Evolutionary conservation across 805 yeast genomes (phyloP).

Genomic region (Limtongozyma cylindracea): DNA sequence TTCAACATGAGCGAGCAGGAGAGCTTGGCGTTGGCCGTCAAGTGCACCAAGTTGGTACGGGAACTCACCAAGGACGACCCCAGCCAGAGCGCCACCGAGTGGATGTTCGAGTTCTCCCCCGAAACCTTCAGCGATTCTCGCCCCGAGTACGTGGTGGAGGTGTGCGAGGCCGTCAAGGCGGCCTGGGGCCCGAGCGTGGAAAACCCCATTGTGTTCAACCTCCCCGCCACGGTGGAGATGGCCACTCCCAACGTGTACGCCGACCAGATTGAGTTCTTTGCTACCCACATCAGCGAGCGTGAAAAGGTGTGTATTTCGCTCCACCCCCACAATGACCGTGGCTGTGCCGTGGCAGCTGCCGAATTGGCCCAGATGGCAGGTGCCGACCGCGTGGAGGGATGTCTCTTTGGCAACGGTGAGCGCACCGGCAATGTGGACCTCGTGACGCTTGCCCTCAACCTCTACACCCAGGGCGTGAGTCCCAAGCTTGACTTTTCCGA

Average conservation of each 20-base stretch:
- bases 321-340: slow-evolving; percentile 71
- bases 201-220: slow-evolving; percentile 49
- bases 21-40: slow-evolving; percentile 32
- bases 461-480: slow-evolving; percentile 55
- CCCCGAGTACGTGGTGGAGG: slow-evolving; percentile 30
- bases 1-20: slow-evolving; percentile 37
- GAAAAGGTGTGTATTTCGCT: slow-evolving; percentile 51
- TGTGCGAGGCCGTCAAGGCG: slow-evolving; percentile 50
- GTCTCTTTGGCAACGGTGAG: slow-evolving; percentile 70
- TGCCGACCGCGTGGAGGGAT: slow-evolving; percentile 75
- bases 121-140: slow-evolving; percentile 57
- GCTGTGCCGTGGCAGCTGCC: slow-evolving; percentile 77
- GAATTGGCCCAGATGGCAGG: slow-evolving; percentile 68
- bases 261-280: slow-evolving; percentile 60
- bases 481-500: slow-evolving; percentile 55
- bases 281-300: slow-evolving; percentile 33
- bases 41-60: slow-evolving; percentile 35
- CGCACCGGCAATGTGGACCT: slow-evolving; percentile 73
- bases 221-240: slow-evolving; percentile 75
- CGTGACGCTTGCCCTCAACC: slow-evolving; percentile 51
- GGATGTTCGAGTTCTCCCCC: slow-evolving; percentile 65
- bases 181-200: slow-evolving; percentile 51
- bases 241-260: slow-evolving; percentile 64
- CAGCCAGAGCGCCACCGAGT: slow-evolving; percentile 20
- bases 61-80: slow-evolving; percentile 48